Evolutionary conservation across 345 rosid species (phyloP).

Genomic region (Noccaea caerulescens): DNA sequence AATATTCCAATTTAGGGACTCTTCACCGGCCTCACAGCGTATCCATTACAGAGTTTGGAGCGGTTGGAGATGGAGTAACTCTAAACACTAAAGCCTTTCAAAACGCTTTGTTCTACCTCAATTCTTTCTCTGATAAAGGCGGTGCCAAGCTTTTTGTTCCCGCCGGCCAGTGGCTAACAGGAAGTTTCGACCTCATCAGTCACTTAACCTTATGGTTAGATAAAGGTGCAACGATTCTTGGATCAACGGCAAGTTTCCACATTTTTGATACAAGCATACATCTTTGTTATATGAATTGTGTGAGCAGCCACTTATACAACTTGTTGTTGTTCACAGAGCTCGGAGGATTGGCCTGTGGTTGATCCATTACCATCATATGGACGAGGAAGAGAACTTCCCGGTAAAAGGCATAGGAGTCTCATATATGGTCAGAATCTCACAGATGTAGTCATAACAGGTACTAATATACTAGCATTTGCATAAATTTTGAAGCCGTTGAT

Average conservation of each 20-base stretch:
- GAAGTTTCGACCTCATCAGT: conserved; percentile 95
- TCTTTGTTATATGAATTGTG: conserved; percentile 3
- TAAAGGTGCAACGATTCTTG: conserved; percentile 88
- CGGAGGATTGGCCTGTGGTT: conserved; percentile 89
- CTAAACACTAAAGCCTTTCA: conserved; percentile 98
- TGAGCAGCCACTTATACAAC: conserved; percentile 4
- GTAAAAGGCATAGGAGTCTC: conserved; percentile 87
- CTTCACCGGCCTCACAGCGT: conserved; percentile 89
- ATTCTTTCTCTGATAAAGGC: conserved; percentile 93
- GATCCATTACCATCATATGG: conserved; percentile 98
- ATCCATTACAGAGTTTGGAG: conserved; percentile 96
- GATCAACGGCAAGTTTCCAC: conserved; percentile 68
- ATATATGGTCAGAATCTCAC: conserved; percentile 87
- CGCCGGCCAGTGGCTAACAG: conserved; percentile 94
- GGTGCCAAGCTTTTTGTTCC: conserved; percentile 99
- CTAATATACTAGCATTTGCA: background rate
- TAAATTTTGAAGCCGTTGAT: background rate
- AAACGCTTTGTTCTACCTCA: conserved; percentile 96
- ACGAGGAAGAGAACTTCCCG: conserved; percentile 91
- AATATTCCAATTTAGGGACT: conserved; percentile 44
- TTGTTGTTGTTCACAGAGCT: conserved; percentile 47
- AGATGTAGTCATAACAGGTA: conserved; percentile 94
- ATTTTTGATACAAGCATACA: conserved; percentile 19
- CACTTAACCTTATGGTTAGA: conserved; percentile 92
- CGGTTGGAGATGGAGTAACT: conserved; percentile 93